phyloP scores from a whole-genome alignment of 2,329 filamentous ascomycete genomes.

The Curvularia eragrostidis region DNA sequence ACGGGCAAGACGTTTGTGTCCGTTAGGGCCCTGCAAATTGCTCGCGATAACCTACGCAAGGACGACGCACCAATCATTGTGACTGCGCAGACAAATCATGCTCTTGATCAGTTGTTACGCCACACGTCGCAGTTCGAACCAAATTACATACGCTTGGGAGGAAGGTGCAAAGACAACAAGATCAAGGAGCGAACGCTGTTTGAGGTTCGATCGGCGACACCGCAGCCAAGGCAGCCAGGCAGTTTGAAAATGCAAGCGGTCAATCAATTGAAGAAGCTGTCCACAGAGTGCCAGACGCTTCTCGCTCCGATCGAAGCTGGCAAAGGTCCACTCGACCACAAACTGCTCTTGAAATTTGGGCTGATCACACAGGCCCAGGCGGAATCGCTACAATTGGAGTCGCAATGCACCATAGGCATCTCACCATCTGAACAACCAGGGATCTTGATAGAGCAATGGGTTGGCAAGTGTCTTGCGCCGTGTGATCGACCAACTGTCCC shows the following conservation, averaged over 20 bases:
- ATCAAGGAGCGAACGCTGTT: conserved; percentile 73
- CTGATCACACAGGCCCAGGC: conserved; percentile 70
- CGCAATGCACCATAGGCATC: conserved; percentile 53
- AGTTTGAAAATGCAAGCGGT: conserved; percentile 51
- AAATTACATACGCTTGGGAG: conserved; percentile 71
- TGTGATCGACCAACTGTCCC: conserved; percentile 55
- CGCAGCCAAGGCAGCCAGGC: conserved; percentile 40
- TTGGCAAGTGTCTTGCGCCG: conserved; percentile 59
- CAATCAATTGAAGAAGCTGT: conserved; percentile 51
- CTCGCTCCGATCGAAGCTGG: conserved; percentile 36
- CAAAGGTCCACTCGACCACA: conserved; percentile 31
- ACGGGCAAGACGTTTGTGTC: conserved; percentile 85
- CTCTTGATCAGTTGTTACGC: conserved; percentile 79
- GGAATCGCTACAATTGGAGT: conserved; percentile 63
- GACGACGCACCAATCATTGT: conserved; percentile 74
- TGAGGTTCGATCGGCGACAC: conserved; percentile 58
- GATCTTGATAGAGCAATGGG: conserved; percentile 61
- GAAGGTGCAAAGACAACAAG: conserved; percentile 68
- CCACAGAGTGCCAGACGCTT: conserved; percentile 28
- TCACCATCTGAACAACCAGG: conserved; percentile 35
- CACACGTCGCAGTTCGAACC: conserved; percentile 68
- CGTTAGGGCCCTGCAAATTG: conserved; percentile 70
- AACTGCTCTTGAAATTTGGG: conserved; percentile 59
- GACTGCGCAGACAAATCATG: conserved; percentile 89
- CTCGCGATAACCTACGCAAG: conserved; percentile 64